These are phyloP conservation scores for Stagonosporopsis cucurbitacearum DNA, from an alignment of 2,329 filamentous ascomycete genomes.

Conservation along the genomic window DNA sequence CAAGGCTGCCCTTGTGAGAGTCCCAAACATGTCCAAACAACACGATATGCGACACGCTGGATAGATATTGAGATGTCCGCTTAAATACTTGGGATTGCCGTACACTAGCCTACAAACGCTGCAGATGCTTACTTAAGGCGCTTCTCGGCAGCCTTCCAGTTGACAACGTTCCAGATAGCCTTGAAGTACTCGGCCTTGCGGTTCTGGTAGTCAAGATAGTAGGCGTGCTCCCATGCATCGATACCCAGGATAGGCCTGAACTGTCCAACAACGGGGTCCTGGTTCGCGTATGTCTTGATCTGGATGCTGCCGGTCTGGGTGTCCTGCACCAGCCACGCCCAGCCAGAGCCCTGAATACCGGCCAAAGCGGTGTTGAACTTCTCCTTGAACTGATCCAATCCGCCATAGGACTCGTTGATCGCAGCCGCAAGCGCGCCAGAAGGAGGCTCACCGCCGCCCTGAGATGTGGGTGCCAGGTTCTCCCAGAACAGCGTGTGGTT, in stretches of 20 bases:
- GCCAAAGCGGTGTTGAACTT: constrained; percentile 70
- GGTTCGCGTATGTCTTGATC: constrained; percentile 79
- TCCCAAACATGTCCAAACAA: not conserved
- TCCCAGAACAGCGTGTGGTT: constrained; percentile 75
- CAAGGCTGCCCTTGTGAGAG: not conserved
- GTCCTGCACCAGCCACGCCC: constrained; percentile 69
- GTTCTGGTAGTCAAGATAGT: constrained; percentile 96
- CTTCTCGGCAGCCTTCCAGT: constrained; percentile 90
- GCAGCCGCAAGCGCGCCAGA: constrained; percentile 62
- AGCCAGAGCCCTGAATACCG: constrained; percentile 70
- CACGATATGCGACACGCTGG: not conserved
- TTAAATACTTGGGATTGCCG: not conserved
- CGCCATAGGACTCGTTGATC: constrained; percentile 66
- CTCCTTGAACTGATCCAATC: constrained; percentile 65
- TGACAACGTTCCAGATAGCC: constrained; percentile 92
- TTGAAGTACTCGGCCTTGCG: constrained; percentile 95
- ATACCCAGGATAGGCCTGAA: constrained; percentile 84
- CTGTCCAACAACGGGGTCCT: constrained; percentile 86
- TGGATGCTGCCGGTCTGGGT: constrained; percentile 65
- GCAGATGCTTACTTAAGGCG: constrained; percentile 63
- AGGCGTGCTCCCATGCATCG: constrained; percentile 96
- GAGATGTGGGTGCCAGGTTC: constrained; percentile 70
- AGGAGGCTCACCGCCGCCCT: constrained; percentile 71
- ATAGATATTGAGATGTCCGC: not conserved
- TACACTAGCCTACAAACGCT: constrained; percentile 1